These are phyloP conservation scores for Penicillium oxalicum DNA, from an alignment of 2,329 filamentous ascomycete species.

Conservation along the genomic window DNA sequence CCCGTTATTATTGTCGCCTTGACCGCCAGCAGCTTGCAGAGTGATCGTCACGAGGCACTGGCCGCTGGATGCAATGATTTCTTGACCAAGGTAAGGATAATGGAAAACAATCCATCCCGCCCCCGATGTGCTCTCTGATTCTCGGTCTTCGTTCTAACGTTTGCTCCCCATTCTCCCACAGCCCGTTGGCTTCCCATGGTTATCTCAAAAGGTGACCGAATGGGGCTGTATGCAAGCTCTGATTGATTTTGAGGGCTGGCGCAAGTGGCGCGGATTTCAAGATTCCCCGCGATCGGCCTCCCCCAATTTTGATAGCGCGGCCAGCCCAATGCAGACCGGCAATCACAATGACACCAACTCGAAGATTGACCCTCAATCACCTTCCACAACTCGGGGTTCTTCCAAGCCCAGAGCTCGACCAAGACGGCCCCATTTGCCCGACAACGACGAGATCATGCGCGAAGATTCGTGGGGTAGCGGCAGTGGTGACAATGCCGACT, in stretches of 20 bases:
- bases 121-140: too few relatives aligned
- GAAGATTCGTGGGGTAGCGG: conserved; percentile 29
- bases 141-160: too few relatives aligned
- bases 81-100: conserved; percentile 72
- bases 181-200: conserved; percentile 96
- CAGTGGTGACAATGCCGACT: conserved; percentile 25
- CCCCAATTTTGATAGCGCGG: conserved; percentile 15
- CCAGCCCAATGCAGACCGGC: conserved; percentile 26
- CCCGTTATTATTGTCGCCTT: conserved; percentile 96
- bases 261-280: conserved; percentile 85
- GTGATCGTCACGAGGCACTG: conserved; percentile 88
- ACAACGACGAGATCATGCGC: conserved; percentile 13
- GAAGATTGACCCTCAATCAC: conserved; percentile 12
- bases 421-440: conserved; percentile 9
- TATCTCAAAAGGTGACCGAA: conserved; percentile 96
- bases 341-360: conserved; percentile 6
- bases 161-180: conserved; percentile 33
- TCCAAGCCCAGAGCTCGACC: conserved; percentile 10
- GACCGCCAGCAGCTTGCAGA: conserved; percentile 89
- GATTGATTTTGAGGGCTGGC: conserved; percentile 97
- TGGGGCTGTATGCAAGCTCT: conserved; percentile 99
- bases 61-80: conserved; percentile 98
- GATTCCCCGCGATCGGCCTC: conserved; percentile 23
- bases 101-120: too few relatives aligned
- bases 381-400: conserved; percentile 11